These are phyloP conservation scores for Grigorovia humatica DNA, from an alignment of 805 yeast species.

Conservation along the genomic window DNA sequence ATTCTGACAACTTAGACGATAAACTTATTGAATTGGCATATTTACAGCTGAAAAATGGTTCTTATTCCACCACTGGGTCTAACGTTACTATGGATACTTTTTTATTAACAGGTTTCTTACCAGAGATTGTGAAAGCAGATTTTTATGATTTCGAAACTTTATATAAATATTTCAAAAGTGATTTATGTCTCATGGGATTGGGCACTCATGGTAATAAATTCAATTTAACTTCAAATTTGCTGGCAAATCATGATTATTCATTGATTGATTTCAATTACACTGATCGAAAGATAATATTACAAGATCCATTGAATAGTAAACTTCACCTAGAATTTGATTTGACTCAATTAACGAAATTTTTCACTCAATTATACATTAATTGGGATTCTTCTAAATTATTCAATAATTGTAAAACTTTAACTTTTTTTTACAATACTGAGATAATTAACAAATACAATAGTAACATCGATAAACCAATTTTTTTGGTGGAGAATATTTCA, in stretches of 20 bases:
- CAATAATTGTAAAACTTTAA: constrained; percentile 11
- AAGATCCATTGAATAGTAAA: constrained; percentile 34
- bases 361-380: constrained; percentile 48
- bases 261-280: constrained; percentile 32
- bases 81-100: constrained; percentile 64
- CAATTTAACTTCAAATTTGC: constrained; percentile 30
- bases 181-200: constrained; percentile 41
- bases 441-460: constrained; percentile 9
- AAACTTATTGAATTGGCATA: constrained; percentile 64
- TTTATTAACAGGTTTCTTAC: constrained; percentile 61
- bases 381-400: constrained; percentile 42
- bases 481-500: constrained; percentile 29
- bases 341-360: constrained; percentile 29
- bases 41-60: constrained; percentile 44
- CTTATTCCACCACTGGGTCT: constrained; percentile 62
- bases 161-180: constrained; percentile 10
- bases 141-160: constrained; percentile 26
- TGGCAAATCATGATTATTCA: constrained; percentile 63
- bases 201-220: constrained; percentile 46
- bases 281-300: constrained; percentile 21
- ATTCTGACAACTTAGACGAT: constrained; percentile 9
- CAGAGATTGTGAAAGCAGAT: constrained; percentile 40
- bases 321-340: constrained; percentile 3
- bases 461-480: constrained; percentile 35
- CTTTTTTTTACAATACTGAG: constrained; percentile 24